Percentiles rank a stretch among this genome's conserved stretches.
phyloP scores from a whole-genome alignment of 805 yeast genomes.

The Sugiyamaella americana region DNA sequence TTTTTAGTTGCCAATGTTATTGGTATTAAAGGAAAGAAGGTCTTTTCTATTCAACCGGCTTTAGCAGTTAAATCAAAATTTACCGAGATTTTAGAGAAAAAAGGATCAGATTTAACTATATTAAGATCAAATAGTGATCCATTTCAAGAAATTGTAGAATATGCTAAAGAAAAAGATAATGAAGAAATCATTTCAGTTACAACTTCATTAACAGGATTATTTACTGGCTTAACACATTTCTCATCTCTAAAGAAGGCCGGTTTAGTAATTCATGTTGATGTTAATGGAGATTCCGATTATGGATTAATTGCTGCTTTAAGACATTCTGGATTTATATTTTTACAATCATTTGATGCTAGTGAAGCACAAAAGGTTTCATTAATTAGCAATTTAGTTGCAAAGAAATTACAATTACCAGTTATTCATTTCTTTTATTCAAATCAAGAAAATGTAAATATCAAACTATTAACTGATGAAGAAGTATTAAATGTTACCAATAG shows the following conservation, averaged over 20 bases:
- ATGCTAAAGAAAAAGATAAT: constrained; percentile 20
- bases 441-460: background rate
- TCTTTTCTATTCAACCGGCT: constrained; percentile 44
- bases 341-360: constrained; percentile 57
- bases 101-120: constrained; percentile 19
- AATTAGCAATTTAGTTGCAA: constrained; percentile 54
- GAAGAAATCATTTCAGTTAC: constrained; percentile 40
- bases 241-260: constrained; percentile 35
- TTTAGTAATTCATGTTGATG: constrained; percentile 56
- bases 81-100: constrained; percentile 23
- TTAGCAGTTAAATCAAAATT: constrained; percentile 38
- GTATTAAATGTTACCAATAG: background rate
- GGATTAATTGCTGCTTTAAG: constrained; percentile 65
- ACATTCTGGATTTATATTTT: constrained; percentile 56
- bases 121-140: constrained; percentile 49
- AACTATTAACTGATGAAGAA: background rate
- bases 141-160: constrained; percentile 39
- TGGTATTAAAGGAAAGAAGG: constrained; percentile 23
- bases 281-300: constrained; percentile 48
- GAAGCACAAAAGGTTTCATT: constrained; percentile 52
- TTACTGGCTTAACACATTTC: constrained; percentile 57
- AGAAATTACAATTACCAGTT: constrained; percentile 47
- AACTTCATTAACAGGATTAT: constrained; percentile 47
- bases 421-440: constrained; percentile 56
- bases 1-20: constrained; percentile 31